Conservation (phyloP, 1,284 basidiomycete genomes). For the Vanrija pseudolonga region DNA sequence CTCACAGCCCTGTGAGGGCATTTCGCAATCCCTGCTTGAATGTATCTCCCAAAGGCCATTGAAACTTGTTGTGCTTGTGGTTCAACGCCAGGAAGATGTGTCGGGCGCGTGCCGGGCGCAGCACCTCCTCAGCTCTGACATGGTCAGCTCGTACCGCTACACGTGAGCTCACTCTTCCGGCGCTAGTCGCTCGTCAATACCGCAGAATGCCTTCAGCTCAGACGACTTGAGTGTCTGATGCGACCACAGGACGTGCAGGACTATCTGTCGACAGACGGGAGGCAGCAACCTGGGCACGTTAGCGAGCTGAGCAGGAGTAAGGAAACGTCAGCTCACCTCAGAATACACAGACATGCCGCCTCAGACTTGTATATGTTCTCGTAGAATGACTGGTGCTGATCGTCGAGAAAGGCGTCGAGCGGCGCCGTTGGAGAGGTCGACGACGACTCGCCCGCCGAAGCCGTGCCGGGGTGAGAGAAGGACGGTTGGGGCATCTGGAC, state of each 20-base stretch:
- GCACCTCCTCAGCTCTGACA: conserved; percentile 64
- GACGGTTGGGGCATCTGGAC: conserved; percentile 37
- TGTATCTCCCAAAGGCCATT: conserved; percentile 62
- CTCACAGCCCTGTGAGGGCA: conserved; percentile 88
- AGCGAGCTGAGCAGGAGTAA: not conserved
- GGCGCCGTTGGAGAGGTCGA: conserved; percentile 36
- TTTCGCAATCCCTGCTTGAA: conserved; percentile 78
- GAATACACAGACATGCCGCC: conserved; percentile 89
- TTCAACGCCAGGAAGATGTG: conserved; percentile 62
- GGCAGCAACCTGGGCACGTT: conserved; percentile 64
- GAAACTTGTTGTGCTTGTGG: conserved; percentile 52
- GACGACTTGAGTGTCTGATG: conserved; percentile 66
- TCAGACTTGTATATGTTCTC: conserved; percentile 82
- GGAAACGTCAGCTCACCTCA: conserved; percentile 63
- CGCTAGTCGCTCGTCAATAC: conserved; percentile 49
- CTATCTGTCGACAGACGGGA: conserved; percentile 80
- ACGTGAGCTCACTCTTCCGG: conserved; percentile 24
- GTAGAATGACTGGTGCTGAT: conserved; percentile 77
- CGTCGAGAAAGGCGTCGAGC: conserved; percentile 69
- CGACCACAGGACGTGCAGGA: conserved; percentile 89
- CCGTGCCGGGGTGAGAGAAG: conserved; percentile 27
- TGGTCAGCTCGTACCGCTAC: conserved; percentile 2
- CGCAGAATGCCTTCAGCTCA: conserved; percentile 80
- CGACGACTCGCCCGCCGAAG: not conserved
- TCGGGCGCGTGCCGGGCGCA: conserved; percentile 63